Evolutionary conservation across 176 grass and related monocot species (phyloP).

Genomic region (Stipa capillata): DNA sequence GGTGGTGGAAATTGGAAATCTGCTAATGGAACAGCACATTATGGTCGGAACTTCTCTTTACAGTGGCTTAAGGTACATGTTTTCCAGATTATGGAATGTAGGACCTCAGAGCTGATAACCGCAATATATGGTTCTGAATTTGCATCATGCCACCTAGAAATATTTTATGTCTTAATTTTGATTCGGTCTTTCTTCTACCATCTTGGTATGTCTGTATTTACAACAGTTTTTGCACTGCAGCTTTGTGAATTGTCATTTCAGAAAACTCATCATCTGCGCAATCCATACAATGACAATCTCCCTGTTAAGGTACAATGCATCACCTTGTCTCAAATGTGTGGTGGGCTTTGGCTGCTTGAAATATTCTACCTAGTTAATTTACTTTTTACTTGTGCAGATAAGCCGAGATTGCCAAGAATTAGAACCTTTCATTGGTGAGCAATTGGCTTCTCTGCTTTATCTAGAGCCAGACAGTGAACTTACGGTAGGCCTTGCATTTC

Average conservation of each 20-base stretch:
- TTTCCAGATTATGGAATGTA: too few relatives aligned
- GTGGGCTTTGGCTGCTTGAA: not conserved
- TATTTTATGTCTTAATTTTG: not conserved
- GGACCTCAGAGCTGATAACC: not conserved
- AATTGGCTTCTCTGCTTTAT: constrained; percentile 92
- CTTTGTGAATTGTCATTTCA: constrained; percentile 97
- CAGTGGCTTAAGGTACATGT: constrained; percentile 95
- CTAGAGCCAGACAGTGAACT: constrained; percentile 91
- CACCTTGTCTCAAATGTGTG: not conserved
- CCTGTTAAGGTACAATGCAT: constrained; percentile 75
- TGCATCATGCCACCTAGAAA: not conserved
- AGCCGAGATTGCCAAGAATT: constrained; percentile 98
- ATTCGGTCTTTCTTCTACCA: not conserved
- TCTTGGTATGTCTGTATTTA: constrained; percentile 16
- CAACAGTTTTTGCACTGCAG: constrained; percentile 50
- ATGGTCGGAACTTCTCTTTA: constrained; percentile 92
- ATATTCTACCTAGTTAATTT: not conserved
- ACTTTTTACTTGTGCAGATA: constrained; percentile 56
- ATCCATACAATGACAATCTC: constrained; percentile 99
- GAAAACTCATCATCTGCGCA: constrained; percentile 94
- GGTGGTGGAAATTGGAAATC: constrained; percentile 99
- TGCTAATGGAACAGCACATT: constrained; percentile 94
- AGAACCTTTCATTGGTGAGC: constrained; percentile 92
- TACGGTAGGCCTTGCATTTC: constrained; percentile 57
- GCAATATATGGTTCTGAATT: not conserved